These are phyloP conservation scores for Nicotiana rustica DNA, from an alignment of 305 asterid species.

Conservation along the genomic window DNA sequence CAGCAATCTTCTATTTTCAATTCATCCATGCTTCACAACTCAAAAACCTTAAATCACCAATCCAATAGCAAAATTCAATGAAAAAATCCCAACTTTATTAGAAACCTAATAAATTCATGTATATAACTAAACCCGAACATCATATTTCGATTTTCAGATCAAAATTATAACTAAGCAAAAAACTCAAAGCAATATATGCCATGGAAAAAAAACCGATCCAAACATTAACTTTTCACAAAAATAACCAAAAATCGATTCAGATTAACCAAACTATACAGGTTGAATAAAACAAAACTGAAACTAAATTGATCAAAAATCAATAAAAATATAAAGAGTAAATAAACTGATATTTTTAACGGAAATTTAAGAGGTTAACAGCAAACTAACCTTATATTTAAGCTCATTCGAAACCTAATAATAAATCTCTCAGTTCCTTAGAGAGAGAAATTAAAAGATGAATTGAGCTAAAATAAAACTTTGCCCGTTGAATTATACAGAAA, in stretches of 20 bases:
- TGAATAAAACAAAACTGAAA: conserved; percentile 28
- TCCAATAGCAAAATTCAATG: conserved; percentile 35
- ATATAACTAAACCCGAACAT: conserved; percentile 59
- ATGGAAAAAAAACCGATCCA: not conserved
- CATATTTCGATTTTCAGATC: conserved; percentile 44
- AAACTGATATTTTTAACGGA: conserved; percentile 32
- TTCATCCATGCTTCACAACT: conserved; percentile 62
- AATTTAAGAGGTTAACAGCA: conserved; percentile 42
- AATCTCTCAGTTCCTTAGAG: conserved; percentile 42
- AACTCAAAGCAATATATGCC: conserved; percentile 10
- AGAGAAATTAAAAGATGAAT: conserved; percentile 48
- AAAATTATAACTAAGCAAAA: conserved; percentile 16
- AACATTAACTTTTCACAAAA: conserved; percentile 24
- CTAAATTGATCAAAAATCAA: conserved; percentile 26
- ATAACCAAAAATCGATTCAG: conserved; percentile 25
- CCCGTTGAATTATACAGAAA: conserved; percentile 72
- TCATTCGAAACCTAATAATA: conserved; percentile 37
- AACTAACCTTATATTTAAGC: conserved; percentile 40
- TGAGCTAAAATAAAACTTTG: conserved; percentile 53
- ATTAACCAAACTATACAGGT: conserved; percentile 46
- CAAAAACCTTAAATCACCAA: conserved; percentile 48
- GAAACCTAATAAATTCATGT: not conserved
- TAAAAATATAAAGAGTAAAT: not conserved
- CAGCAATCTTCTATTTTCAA: conserved; percentile 57
- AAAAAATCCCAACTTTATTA: conserved; percentile 29